Percentiles rank a stretch among this genome's conserved stretches.
phyloP scores from a whole-genome alignment of 345 rosid species.

The Geranium rotundifolium region DNA sequence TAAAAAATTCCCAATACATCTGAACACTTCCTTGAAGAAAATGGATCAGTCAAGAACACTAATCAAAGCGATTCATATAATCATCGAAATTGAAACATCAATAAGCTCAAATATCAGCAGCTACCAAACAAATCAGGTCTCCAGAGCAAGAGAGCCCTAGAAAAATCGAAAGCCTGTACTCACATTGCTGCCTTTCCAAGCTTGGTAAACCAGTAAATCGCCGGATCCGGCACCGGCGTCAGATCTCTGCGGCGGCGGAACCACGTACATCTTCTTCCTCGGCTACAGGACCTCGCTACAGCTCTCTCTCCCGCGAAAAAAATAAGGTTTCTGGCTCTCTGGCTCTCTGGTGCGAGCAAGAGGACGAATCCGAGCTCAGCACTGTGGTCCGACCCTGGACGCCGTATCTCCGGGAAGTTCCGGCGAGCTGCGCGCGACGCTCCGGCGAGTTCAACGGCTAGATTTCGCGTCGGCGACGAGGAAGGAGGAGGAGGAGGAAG shows the following conservation, averaged over 20 bases:
- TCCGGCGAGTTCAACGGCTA: conserved; percentile 19
- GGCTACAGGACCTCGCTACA: neutral
- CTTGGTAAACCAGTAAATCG: conserved; percentile 62
- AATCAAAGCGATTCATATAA: no score
- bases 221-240: conserved; percentile 55
- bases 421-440: conserved; percentile 1
- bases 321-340: no score
- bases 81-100: no score
- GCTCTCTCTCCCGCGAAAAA: no score
- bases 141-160: neutral
- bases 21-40: no score
- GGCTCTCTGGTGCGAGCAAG: neutral
- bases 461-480: conserved; percentile 16
- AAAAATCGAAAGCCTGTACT: conserved; percentile 11
- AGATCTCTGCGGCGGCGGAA: conserved; percentile 76
- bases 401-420: neutral
- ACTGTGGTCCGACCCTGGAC: no score
- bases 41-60: no score
- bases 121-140: neutral
- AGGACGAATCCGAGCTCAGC: neutral
- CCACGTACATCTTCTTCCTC: conserved; percentile 53
- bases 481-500: conserved; percentile 14
- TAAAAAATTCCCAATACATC: no score
- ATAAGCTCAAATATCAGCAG: no score
- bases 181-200: conserved; percentile 96